Conservation (phyloP, 441 rosid species). For the Arabidopsis lyrata region DNA sequence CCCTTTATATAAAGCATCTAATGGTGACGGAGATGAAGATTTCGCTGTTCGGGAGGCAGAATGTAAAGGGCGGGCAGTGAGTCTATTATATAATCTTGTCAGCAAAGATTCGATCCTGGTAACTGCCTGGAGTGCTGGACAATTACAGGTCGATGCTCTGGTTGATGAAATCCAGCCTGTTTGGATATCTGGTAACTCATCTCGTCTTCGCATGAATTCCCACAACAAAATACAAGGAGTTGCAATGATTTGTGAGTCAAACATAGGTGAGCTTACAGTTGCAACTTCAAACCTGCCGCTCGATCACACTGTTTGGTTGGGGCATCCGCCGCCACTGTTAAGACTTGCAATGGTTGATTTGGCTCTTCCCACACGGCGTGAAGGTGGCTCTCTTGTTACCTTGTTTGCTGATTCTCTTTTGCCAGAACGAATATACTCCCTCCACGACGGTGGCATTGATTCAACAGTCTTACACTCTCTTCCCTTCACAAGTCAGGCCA, state of each 20-base stretch:
- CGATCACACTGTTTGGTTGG: conserved; percentile 83
- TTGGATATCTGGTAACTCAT: conserved; percentile 77
- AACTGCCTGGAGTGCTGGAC: conserved; percentile 97
- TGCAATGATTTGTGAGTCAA: conserved; percentile 94
- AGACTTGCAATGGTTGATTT: conserved; percentile 93
- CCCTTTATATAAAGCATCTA: conserved; percentile 71
- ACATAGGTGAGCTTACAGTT: conserved; percentile 50
- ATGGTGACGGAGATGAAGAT: conserved; percentile 63
- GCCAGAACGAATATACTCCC: conserved; percentile 81
- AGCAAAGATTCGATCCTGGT: conserved; percentile 93
- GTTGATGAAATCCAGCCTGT: conserved; percentile 98
- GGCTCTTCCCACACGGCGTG: conserved; percentile 73
- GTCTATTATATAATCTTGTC: conserved; percentile 79
- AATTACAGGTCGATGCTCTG: conserved; percentile 88
- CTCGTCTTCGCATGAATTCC: conserved; percentile 75
- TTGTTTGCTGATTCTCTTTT: conserved; percentile 75
- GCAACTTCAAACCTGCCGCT: conserved; percentile 64
- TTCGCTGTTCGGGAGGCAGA: conserved; percentile 59
- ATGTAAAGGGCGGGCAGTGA: conserved; percentile 86
- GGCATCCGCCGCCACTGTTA: conserved; percentile 89
- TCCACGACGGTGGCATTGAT: conserved; percentile 90
- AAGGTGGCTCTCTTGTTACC: conserved; percentile 55
- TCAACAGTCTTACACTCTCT: conserved; percentile 90
- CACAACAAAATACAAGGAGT: conserved; percentile 64
- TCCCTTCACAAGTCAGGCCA: conserved; percentile 86